Evolutionary conservation across 2,329 filamentous ascomycete genomes (phyloP), one percentile per base, ranked within the genome.

Genomic region (Penicillium oxalicum): DNA sequence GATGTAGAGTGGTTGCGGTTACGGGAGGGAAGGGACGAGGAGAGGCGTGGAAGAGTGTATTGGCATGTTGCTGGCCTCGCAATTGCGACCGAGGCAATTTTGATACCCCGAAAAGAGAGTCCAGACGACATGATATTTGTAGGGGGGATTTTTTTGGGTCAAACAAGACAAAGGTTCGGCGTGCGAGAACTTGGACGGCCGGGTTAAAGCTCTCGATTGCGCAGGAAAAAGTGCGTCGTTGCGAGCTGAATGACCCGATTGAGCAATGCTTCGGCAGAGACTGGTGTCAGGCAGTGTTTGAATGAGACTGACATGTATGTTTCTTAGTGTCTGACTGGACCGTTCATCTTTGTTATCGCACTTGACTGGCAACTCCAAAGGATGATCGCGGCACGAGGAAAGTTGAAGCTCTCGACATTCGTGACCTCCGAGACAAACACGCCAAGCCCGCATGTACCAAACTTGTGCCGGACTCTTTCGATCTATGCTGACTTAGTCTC

Each of bases 1-100:
- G 86, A 83, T 39, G 69, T 67, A 39, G 67, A 66, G 50, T 69
- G 65, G 8, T 55, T 49, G 51, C 63, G 63, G 42, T 43, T 47
- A 18, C 34, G 40, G 28, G 26, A 37, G 26, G 13, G 39, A n/a
- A 25, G 13, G 8, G 46, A 40, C 35, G 32, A 33, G 41, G 33
- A 25, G 12, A 42, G 44, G 40, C 26, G 29, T 11, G 40, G n/a
- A n/a, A 28, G 40, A 26, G 38, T 38, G 28, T 37, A 34, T 40
- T 24, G 53, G 33, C 36, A 50, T 43, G 37, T 29, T 28, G 37
- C 33, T 28, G 54, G 28, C n/a, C 48, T 25, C 18, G 18, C 18
- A 34, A 40, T 39, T 26, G 37, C 33, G 29, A 40, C 32, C 32
- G 38, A 28, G 2, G 50, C n/a, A 40, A 46, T 28, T 13, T 50